These are phyloP conservation scores for Ustanciosporium gigantosporum DNA, from an alignment of 1,284 basidiomycete species.

Conservation along the genomic window DNA sequence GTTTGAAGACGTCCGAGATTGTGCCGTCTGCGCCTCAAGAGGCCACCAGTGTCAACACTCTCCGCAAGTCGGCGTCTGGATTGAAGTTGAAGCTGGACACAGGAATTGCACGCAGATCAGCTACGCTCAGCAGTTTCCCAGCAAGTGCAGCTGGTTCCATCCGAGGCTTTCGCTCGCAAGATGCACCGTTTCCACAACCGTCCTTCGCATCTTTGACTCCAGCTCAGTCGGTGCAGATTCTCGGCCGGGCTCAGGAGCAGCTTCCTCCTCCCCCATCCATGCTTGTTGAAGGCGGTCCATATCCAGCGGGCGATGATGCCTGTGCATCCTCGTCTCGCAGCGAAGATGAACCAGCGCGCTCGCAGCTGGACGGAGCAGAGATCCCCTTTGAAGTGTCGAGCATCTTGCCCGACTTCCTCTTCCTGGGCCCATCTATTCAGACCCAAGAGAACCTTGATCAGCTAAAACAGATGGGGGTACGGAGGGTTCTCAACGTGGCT, in stretches of 20 bases:
- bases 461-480: slow-evolving; percentile 76
- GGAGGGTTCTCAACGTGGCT: slow-evolving; percentile 86
- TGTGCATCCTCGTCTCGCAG: not conserved
- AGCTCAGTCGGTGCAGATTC: not conserved
- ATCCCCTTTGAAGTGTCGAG: slow-evolving; percentile 46
- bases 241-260: not conserved
- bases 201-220: slow-evolving; percentile 1
- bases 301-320: not conserved
- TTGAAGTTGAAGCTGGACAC: slow-evolving; percentile 31
- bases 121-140: slow-evolving; percentile 9
- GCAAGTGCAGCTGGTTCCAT: not conserved
- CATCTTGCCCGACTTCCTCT: slow-evolving; percentile 87
- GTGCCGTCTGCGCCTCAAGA: no score
- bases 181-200: not conserved
- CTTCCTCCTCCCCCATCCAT: not conserved
- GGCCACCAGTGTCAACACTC: no score
- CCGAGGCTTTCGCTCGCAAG: not conserved
- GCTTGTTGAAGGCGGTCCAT: not conserved
- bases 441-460: slow-evolving; percentile 73
- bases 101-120: slow-evolving; percentile 21
- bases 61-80: slow-evolving; percentile 12
- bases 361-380: not conserved
- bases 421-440: slow-evolving; percentile 85
- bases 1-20: slow-evolving; percentile 46
- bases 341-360: not conserved